phyloP scores from a whole-genome alignment of 129 eudicot species.

The Logfia minima region DNA sequence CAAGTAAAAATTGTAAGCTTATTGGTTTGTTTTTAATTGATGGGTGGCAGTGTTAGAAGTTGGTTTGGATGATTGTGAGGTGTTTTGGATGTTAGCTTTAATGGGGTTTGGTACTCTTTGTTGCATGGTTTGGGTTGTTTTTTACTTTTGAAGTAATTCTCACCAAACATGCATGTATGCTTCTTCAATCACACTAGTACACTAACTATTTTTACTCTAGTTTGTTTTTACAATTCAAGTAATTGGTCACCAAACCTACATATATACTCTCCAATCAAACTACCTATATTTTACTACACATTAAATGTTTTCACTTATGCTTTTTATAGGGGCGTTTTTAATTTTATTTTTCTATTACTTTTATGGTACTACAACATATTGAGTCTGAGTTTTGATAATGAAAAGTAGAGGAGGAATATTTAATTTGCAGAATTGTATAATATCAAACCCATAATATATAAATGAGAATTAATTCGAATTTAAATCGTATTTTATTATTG shows the following conservation, averaged over 20 bases:
- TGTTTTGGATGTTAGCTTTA: constrained; percentile 8
- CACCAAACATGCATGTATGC: constrained; percentile 4
- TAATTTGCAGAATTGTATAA: too few species aligned
- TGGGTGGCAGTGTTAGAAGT: neutral
- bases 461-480: neutral
- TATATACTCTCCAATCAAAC: neutral
- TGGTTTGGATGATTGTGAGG: neutral
- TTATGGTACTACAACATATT: too few species aligned
- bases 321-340: too few species aligned
- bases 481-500: neutral
- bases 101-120: constrained; percentile 5
- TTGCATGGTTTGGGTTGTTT: constrained; percentile 12
- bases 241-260: neutral
- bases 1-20: neutral
- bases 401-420: neutral
- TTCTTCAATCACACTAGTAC: constrained; percentile 5
- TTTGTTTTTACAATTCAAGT: neutral
- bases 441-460: neutral
- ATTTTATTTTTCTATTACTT: too few species aligned
- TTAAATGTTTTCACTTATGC: neutral
- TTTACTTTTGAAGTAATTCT: constrained; percentile 3
- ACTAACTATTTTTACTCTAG: neutral
- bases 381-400: too few species aligned
- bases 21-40: neutral
- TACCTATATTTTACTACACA: neutral